Conservation (phyloP, 148 eudicot genomes). For the Camellia granthamiana region DNA sequence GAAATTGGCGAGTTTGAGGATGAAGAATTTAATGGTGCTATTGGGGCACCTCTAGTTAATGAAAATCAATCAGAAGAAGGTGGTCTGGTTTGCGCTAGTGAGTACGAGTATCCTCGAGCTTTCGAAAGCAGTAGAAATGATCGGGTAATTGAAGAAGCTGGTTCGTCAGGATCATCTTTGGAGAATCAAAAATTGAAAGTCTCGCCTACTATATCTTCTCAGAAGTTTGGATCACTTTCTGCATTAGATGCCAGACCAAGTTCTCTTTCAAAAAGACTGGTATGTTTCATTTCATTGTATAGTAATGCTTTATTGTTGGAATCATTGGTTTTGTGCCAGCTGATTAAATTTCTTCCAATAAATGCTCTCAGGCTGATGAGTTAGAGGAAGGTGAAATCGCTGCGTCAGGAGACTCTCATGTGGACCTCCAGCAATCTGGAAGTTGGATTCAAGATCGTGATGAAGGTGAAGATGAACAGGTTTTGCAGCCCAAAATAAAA, state of each 20-base stretch:
- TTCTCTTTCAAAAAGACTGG: conserved; percentile 70
- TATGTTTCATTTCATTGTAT: conserved; percentile 24
- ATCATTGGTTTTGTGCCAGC: conserved; percentile 19
- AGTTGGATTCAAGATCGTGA: conserved; percentile 91
- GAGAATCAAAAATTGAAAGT: conserved; percentile 54
- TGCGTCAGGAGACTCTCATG: conserved; percentile 73
- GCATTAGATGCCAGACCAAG: conserved; percentile 84
- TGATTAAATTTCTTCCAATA: conserved; percentile 23
- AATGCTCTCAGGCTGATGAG: conserved; percentile 59
- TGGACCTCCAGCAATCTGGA: conserved; percentile 86
- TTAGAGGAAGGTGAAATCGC: conserved; percentile 93
- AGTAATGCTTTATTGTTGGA: conserved; percentile 5
- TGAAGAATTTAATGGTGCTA: conserved; percentile 50
- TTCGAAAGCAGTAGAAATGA: conserved; percentile 35
- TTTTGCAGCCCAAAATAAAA: conserved; percentile 85
- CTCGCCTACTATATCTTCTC: conserved; percentile 74
- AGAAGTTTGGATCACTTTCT: conserved; percentile 89
- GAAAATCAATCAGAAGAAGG: conserved; percentile 66
- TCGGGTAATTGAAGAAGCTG: conserved; percentile 53
- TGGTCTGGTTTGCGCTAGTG: conserved; percentile 39
- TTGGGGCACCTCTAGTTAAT: conserved; percentile 36
- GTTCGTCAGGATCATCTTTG: conserved; percentile 82
- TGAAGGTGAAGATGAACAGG: conserved; percentile 92
- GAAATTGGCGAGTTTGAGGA: conserved; percentile 76
- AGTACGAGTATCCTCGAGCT: conserved; percentile 51